These are phyloP conservation scores for Polyplosphaeria fusca DNA, from an alignment of 495 filamentous ascomycete genomes.

Conservation along the genomic window DNA sequence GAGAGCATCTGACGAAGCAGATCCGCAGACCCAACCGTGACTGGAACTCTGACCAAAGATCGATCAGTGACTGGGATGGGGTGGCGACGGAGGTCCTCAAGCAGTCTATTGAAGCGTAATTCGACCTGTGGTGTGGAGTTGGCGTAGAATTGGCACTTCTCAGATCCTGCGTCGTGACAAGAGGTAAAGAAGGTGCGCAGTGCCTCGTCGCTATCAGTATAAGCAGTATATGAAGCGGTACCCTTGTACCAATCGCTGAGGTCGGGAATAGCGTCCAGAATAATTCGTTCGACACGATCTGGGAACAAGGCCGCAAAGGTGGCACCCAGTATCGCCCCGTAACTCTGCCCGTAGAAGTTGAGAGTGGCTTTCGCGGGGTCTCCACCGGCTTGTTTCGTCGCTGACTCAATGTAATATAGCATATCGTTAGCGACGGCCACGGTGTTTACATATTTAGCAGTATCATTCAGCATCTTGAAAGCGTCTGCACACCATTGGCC, in stretches of 20 bases:
- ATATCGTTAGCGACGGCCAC: conserved; percentile 49
- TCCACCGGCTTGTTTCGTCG: conserved; percentile 39
- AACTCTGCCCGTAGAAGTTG: conserved; percentile 35
- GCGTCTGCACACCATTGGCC: not conserved
- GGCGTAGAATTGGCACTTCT: conserved; percentile 12
- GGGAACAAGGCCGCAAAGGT: conserved; percentile 55
- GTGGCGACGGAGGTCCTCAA: not conserved
- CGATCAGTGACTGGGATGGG: not conserved
- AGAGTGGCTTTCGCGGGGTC: conserved; percentile 30
- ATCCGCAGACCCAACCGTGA: not conserved
- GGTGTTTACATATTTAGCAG: conserved; percentile 45
- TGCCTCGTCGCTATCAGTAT: conserved; percentile 3
- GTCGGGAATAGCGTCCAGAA: conserved; percentile 54
- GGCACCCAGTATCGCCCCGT: conserved; percentile 35
- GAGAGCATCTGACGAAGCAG: not conserved
- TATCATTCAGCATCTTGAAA: not conserved
- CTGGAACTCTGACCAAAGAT: not conserved
- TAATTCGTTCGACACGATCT: conserved; percentile 47
- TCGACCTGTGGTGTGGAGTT: conserved; percentile 43
- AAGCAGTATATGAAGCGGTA: not conserved
- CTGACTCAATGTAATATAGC: conserved; percentile 48
- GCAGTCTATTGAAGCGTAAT: conserved; percentile 27
- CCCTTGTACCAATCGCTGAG: conserved; percentile 34
- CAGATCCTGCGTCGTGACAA: conserved; percentile 10
- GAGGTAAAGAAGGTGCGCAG: conserved; percentile 3